phyloP scores from a whole-genome alignment of 2,329 filamentous ascomycete species.

The Cytospora chrysosperma region DNA sequence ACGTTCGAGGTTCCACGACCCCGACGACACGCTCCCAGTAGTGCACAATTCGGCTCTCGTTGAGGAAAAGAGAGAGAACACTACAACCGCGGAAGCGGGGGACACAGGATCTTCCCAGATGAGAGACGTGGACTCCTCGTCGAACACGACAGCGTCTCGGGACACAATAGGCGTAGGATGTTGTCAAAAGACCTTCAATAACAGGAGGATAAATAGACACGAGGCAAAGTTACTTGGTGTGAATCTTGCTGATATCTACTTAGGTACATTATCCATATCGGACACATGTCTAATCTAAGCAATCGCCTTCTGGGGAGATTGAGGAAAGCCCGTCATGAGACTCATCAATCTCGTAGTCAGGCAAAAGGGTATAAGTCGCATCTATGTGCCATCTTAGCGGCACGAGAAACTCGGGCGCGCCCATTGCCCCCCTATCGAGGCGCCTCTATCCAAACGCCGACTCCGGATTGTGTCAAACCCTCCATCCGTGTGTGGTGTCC shows the following conservation, averaged over 20 bases:
- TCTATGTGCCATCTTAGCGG: neutral
- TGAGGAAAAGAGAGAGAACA: neutral
- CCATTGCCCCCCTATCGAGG: neutral
- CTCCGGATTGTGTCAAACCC: constrained; percentile 22
- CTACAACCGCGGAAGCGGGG: neutral
- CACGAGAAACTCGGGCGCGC: neutral
- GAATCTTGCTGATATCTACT: neutral
- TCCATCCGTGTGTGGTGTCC: constrained; percentile 20
- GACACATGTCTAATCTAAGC: neutral
- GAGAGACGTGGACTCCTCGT: neutral
- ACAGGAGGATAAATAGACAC: neutral
- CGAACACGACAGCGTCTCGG: neutral
- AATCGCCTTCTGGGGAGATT: neutral
- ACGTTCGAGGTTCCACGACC: neutral
- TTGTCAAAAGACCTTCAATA: neutral
- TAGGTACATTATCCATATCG: neutral
- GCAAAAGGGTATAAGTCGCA: neutral
- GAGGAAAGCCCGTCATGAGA: neutral
- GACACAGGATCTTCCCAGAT: neutral
- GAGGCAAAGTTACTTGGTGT: neutral
- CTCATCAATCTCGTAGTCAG: neutral
- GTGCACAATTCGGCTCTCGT: neutral
- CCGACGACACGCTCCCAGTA: neutral
- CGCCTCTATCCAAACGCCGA: constrained; percentile 22
- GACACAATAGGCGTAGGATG: neutral